phyloP scores from a whole-genome alignment of 495 filamentous ascomycete species.

The Lepidopterella palustris region DNA sequence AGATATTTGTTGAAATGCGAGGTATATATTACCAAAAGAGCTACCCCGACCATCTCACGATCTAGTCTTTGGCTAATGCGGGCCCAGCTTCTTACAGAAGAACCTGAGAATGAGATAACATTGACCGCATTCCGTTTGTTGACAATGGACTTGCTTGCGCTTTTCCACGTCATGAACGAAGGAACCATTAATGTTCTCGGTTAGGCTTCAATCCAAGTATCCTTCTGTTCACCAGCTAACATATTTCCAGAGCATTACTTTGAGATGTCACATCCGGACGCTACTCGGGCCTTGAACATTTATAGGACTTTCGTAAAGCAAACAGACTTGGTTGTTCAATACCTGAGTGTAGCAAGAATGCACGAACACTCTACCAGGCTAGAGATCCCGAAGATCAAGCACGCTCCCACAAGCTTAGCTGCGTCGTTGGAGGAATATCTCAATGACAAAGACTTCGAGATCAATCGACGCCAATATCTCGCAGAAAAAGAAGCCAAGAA shows the following conservation, averaged over 20 bases:
- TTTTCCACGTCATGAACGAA: slow-evolving; percentile 96
- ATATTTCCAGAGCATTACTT: slow-evolving; percentile 78
- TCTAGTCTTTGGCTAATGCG: slow-evolving; percentile 23
- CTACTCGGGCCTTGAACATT: slow-evolving; percentile 82
- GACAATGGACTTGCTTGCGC: slow-evolving; percentile 78
- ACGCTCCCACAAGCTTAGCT: slow-evolving; percentile 85
- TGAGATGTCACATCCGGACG: slow-evolving; percentile 93
- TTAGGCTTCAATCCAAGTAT: slow-evolving; percentile 37
- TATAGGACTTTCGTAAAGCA: slow-evolving; percentile 91
- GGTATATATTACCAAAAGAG: slow-evolving; percentile 46
- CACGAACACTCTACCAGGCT: slow-evolving; percentile 87
- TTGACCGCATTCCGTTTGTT: slow-evolving; percentile 91
- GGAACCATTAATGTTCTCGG: slow-evolving; percentile 96
- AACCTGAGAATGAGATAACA: slow-evolving; percentile 95
- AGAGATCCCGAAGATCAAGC: slow-evolving; percentile 95
- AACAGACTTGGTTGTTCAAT: slow-evolving; percentile 87
- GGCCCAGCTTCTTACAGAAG: slow-evolving; percentile 73
- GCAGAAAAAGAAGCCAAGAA: slow-evolving; percentile 79
- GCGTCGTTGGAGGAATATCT: slow-evolving; percentile 90
- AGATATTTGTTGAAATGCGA: slow-evolving; percentile 81
- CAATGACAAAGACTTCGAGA: slow-evolving; percentile 92
- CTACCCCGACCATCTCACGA: background rate
- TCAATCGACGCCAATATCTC: slow-evolving; percentile 85
- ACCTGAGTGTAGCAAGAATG: slow-evolving; percentile 76
- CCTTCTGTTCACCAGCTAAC: slow-evolving; percentile 26